phyloP scores from a whole-genome alignment of 2,329 filamentous ascomycete genomes.

The Metarhizium rileyi region DNA sequence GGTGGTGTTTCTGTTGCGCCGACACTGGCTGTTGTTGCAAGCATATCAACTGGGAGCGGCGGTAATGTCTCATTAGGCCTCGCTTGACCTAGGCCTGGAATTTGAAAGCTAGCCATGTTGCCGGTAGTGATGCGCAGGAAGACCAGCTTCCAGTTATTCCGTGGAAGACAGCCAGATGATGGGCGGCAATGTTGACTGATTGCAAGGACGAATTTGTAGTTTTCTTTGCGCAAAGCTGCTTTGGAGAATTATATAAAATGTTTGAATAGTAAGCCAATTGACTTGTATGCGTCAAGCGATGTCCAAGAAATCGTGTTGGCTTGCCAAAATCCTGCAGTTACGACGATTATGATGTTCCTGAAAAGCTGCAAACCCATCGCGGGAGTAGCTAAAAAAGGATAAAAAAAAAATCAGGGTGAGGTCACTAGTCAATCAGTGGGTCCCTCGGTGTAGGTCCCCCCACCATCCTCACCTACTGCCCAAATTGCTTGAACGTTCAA shows the following conservation, averaged over 20 bases:
- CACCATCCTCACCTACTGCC: background rate
- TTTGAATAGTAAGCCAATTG: background rate
- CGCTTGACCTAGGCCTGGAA: constrained; percentile 33
- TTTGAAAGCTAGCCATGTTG: constrained; percentile 32
- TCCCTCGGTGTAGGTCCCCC: background rate
- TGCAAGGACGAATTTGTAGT: background rate
- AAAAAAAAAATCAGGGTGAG: background rate
- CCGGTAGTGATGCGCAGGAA: background rate
- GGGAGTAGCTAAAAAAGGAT: background rate
- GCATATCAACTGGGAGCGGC: constrained; percentile 24
- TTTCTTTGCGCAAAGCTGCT: background rate
- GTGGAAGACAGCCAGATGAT: background rate
- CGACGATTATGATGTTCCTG: background rate
- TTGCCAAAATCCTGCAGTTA: background rate
- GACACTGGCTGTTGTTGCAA: constrained; percentile 18
- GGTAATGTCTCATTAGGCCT: constrained; percentile 32
- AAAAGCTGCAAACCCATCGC: background rate
- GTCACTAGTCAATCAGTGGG: background rate
- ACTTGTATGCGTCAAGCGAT: background rate
- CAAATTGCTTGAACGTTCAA: constrained; percentile 1
- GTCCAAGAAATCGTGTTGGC: background rate
- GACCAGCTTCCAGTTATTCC: background rate
- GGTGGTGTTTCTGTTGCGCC: constrained; percentile 9
- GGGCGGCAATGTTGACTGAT: background rate
- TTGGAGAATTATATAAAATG: background rate